Percentiles rank a stretch among this genome's conserved stretches.
These are phyloP conservation scores for Plenodomus biglobosus DNA, from an alignment of 2,329 filamentous ascomycete genomes.

Conservation along the genomic window DNA sequence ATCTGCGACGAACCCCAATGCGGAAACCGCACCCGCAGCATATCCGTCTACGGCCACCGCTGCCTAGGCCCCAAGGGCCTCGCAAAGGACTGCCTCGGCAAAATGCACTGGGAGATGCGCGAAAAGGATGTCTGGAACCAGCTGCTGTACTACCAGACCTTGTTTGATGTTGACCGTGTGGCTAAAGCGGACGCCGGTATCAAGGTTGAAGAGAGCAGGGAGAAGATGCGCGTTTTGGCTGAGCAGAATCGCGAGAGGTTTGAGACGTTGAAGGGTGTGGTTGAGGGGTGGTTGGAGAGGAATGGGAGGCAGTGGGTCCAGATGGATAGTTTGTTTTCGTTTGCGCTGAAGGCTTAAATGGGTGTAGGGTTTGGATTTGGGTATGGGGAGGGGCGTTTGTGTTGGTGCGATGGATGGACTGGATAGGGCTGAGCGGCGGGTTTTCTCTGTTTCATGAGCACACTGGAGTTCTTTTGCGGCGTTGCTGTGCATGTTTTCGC, in stretches of 20 bases:
- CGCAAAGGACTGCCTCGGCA: conserved; percentile 78
- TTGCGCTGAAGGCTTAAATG: conserved; percentile 46
- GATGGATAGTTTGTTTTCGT: conserved; percentile 83
- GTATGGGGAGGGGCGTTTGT: neutral
- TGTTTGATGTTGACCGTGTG: conserved; percentile 90
- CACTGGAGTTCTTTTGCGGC: no score
- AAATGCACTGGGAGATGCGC: conserved; percentile 83
- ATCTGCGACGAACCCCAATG: conserved; percentile 88
- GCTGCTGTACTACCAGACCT: conserved; percentile 77
- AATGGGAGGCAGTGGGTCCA: conserved; percentile 91
- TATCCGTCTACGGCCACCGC: conserved; percentile 87
- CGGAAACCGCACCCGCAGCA: conserved; percentile 82
- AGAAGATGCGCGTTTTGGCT: conserved; percentile 65
- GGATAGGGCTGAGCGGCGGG: no score
- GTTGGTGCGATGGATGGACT: neutral
- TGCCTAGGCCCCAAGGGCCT: conserved; percentile 87
- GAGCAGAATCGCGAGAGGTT: conserved; percentile 84
- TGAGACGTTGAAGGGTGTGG: conserved; percentile 70
- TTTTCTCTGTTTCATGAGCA: no score
- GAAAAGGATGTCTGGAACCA: conserved; percentile 96
- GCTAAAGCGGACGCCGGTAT: conserved; percentile 53
- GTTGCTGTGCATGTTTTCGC: no score
- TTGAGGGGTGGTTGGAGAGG: conserved; percentile 83
- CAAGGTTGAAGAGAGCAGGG: conserved; percentile 59
- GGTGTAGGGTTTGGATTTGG: neutral